Evolutionary conservation across 2,329 filamentous ascomycete species (phyloP).

Genomic region (Dissoconium aciculare): DNA sequence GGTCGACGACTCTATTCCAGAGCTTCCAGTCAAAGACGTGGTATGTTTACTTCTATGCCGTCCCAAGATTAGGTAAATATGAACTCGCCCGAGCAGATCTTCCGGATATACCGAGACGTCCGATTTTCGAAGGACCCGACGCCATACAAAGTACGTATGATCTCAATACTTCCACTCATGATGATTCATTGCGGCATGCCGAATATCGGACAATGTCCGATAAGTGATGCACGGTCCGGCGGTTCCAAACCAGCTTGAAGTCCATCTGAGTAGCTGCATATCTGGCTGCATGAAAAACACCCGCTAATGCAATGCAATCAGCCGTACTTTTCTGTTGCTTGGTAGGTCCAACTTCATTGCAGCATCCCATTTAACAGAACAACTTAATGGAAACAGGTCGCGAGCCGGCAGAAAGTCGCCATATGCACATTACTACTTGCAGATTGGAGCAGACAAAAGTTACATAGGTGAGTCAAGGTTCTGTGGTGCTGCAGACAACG

Average conservation of each 20-base stretch:
- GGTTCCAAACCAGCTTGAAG: too few species aligned
- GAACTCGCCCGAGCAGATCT: slow-evolving; percentile 39
- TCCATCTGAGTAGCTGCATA: not conserved
- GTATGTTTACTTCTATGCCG: slow-evolving; percentile 27
- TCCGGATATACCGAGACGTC: slow-evolving; percentile 75
- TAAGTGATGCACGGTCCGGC: too few species aligned
- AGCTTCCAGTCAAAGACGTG: slow-evolving; percentile 72
- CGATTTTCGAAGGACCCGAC: slow-evolving; percentile 73
- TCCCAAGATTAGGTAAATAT: not conserved
- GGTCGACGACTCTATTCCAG: slow-evolving; percentile 67
- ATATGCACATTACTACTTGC: slow-evolving; percentile 79
- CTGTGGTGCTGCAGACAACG: too few species aligned
- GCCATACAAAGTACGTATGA: slow-evolving; percentile 67
- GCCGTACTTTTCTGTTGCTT: slow-evolving; percentile 72
- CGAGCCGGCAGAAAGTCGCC: slow-evolving; percentile 75
- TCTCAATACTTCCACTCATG: too few species aligned
- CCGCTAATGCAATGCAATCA: slow-evolving; percentile 23
- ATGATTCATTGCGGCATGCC: too few species aligned
- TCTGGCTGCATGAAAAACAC: not conserved
- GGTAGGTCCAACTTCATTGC: slow-evolving; percentile 33
- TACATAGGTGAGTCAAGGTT: slow-evolving; percentile 56
- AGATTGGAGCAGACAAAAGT: slow-evolving; percentile 56
- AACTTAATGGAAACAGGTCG: slow-evolving; percentile 32
- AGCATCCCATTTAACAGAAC: slow-evolving; percentile 1
- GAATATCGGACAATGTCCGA: too few species aligned